Percentiles rank a stretch among this genome's conserved stretches.
phyloP scores from a whole-genome alignment of 139 green algal species.

The Tetradesmus obliquus region DNA sequence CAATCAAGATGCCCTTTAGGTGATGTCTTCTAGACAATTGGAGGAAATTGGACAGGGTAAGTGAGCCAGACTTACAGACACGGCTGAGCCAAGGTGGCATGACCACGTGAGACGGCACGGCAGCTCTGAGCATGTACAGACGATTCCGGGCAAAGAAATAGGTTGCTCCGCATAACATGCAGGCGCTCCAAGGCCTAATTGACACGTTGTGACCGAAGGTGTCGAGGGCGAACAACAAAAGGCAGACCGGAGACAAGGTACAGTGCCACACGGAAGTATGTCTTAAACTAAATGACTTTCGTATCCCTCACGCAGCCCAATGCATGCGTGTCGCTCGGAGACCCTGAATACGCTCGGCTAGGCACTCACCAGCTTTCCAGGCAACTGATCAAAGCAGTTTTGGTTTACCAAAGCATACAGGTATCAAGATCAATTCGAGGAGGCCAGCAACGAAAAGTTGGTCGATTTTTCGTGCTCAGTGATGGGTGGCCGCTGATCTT shows the following conservation, averaged over 20 bases:
- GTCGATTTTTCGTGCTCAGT: neutral
- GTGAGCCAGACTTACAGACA: neutral
- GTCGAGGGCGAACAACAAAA: neutral
- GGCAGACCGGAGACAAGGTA: neutral
- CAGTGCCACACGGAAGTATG: neutral
- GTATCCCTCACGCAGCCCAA: neutral
- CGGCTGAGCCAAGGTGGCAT: neutral
- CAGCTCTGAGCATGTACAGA: neutral
- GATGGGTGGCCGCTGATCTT: neutral
- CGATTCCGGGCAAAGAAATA: neutral
- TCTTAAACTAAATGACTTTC: neutral
- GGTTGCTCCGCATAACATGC: neutral
- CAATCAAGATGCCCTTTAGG: neutral
- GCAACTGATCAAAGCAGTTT: neutral
- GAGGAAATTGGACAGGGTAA: neutral
- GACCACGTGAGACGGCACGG: neutral
- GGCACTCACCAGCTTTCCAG: neutral
- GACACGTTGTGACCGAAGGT: neutral
- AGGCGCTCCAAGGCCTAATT: neutral
- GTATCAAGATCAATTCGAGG: neutral
- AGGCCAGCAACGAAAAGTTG: neutral
- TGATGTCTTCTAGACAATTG: neutral
- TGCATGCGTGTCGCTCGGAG: neutral
- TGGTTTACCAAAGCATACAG: neutral
- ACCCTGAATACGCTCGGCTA: neutral